Evolutionary conservation across 1,284 basidiomycete genomes (phyloP).

Genomic region (Cerrena zonata): DNA sequence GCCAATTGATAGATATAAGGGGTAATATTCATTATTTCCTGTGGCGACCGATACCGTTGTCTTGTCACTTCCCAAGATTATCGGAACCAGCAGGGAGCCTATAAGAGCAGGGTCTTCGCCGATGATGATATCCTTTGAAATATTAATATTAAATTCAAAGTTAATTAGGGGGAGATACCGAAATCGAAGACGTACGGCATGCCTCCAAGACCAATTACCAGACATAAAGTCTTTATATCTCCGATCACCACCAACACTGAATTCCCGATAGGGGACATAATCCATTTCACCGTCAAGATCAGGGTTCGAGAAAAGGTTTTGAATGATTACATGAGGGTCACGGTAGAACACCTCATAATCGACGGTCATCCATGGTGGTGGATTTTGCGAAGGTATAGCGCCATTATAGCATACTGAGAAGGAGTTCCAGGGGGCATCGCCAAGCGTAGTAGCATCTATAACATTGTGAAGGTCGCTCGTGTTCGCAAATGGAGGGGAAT

Average conservation of each 20-base stretch:
- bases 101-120: slow-evolving; percentile 5
- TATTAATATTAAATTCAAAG: background rate
- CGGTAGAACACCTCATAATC: no score
- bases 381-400: background rate
- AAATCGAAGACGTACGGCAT: slow-evolving; percentile 13
- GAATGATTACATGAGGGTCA: slow-evolving; percentile 14
- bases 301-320: slow-evolving; percentile 19
- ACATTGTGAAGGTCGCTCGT: slow-evolving; percentile 15
- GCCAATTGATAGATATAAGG: slow-evolving; percentile 15
- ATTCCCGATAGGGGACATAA: slow-evolving; percentile 16
- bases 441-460: no score
- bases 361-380: slow-evolving; percentile 17
- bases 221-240: no score
- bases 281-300: slow-evolving; percentile 21
- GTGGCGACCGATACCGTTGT: slow-evolving; percentile 24
- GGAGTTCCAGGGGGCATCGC: slow-evolving; percentile 20
- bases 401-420: slow-evolving; percentile 16
- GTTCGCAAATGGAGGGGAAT: slow-evolving; percentile 15
- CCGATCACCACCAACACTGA: background rate
- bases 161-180: background rate
- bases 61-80: slow-evolving; percentile 20
- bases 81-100: slow-evolving; percentile 16
- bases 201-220: no score
- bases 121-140: slow-evolving; percentile 6
- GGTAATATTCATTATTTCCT: no score